Conservation (phyloP, 768 basidiomycete genomes). For the Leccinum olivaceopallidum region DNA sequence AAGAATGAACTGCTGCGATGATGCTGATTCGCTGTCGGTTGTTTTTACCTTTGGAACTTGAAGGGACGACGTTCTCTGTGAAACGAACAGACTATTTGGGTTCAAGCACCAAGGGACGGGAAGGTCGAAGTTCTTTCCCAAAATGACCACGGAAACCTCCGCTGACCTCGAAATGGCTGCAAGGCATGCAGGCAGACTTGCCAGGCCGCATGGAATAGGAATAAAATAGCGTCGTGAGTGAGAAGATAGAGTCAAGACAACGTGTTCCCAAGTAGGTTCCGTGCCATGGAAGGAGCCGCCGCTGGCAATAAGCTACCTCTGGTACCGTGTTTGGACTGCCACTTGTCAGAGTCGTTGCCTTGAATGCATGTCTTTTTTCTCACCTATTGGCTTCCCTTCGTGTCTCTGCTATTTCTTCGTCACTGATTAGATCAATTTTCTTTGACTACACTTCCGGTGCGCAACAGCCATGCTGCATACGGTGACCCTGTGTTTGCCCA, state of each 20-base stretch:
- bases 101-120: not conserved
- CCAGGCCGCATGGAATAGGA: not conserved
- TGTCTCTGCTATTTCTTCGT: not conserved
- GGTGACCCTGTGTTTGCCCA: not conserved
- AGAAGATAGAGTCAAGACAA: not conserved
- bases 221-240: not conserved
- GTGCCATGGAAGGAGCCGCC: not conserved
- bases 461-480: not conserved
- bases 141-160: not conserved
- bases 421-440: not conserved
- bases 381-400: not conserved
- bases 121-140: not conserved
- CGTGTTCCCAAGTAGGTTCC: not conserved
- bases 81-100: not conserved
- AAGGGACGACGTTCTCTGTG: not conserved
- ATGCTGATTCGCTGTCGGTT: constrained; percentile 3
- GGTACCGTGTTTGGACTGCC: not conserved
- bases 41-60: not conserved
- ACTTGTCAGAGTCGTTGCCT: not conserved
- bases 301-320: not conserved
- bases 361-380: not conserved
- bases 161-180: not conserved
- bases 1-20: not conserved
- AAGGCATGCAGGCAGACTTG: not conserved
- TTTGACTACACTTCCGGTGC: not conserved